phyloP scores from a whole-genome alignment of 1,284 basidiomycete species.

The Sporisorium scitamineum region DNA sequence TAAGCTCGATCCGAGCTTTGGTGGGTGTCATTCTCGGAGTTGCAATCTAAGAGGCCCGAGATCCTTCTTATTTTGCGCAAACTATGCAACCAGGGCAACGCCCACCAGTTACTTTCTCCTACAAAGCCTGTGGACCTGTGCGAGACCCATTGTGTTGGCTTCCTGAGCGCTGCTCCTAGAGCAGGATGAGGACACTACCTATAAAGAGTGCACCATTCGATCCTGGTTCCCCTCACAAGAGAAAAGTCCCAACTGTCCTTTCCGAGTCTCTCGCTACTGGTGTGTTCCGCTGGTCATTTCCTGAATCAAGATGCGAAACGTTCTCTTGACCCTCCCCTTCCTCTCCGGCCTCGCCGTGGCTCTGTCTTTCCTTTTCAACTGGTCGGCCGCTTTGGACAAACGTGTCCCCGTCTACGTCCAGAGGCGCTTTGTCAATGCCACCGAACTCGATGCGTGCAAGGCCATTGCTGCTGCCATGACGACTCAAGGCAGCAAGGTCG shows the following conservation, averaged over 20 bases:
- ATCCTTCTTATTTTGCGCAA: not conserved
- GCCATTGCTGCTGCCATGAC: constrained; percentile 27
- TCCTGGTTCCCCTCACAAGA: not conserved
- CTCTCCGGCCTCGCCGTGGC: constrained; percentile 32
- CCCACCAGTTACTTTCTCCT: too few relatives aligned
- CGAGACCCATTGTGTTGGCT: too few relatives aligned
- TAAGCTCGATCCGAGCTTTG: not conserved
- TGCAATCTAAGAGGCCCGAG: not conserved
- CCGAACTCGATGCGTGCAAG: constrained; percentile 44
- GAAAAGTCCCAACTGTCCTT: not conserved
- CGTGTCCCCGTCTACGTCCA: constrained; percentile 16
- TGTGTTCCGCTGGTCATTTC: not conserved
- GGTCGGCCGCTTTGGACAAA: constrained; percentile 29
- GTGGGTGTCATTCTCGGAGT: not conserved
- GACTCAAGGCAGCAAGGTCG: constrained; percentile 21
- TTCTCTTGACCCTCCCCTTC: constrained; percentile 25
- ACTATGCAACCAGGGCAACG: too few relatives aligned
- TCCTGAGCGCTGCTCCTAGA: too few relatives aligned
- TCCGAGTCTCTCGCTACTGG: not conserved
- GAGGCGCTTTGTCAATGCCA: constrained; percentile 37
- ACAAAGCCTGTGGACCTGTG: too few relatives aligned
- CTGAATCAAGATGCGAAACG: constrained; percentile 18
- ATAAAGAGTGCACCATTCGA: not conserved
- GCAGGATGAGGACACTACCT: not conserved
- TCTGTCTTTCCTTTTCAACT: constrained; percentile 33